Conservation (phyloP, 257 asterid genomes). For the Solanum boliviense region DNA sequence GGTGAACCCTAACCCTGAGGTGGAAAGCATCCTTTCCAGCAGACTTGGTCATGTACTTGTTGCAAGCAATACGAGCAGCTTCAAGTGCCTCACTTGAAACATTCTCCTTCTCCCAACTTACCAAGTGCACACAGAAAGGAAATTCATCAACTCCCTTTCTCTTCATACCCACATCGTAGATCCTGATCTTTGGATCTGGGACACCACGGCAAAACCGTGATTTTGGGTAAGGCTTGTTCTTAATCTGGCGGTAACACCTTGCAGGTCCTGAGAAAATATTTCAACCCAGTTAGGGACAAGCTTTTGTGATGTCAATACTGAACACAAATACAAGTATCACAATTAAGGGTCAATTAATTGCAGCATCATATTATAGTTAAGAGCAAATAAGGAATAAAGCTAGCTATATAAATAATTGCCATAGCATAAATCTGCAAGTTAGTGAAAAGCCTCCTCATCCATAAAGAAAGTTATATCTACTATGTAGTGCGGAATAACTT, state of each 20-base stretch:
- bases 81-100: slow-evolving; percentile 12
- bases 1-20: slow-evolving; percentile 15
- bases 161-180: slow-evolving; percentile 15
- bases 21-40: slow-evolving; percentile 12
- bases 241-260: slow-evolving; percentile 15
- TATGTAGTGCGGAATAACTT: neutral
- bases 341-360: neutral
- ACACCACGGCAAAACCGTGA: slow-evolving; percentile 15
- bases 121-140: slow-evolving; percentile 12
- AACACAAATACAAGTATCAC: neutral
- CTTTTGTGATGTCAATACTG: neutral
- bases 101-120: slow-evolving; percentile 16
- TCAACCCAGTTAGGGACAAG: neutral
- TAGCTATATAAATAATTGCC: neutral
- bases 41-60: slow-evolving; percentile 15
- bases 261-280: slow-evolving; percentile 6
- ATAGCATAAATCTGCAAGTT: neutral
- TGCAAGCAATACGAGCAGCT: slow-evolving; percentile 14
- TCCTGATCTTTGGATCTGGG: slow-evolving; percentile 14
- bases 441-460: neutral
- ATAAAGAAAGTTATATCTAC: neutral
- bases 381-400: neutral
- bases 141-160: slow-evolving; percentile 12
- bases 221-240: slow-evolving; percentile 14
- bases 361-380: neutral